Base-by-base conservation (phyloP, 2,329 filamentous ascomycete species). In the Ascochyta viciae-villosae region DNA sequence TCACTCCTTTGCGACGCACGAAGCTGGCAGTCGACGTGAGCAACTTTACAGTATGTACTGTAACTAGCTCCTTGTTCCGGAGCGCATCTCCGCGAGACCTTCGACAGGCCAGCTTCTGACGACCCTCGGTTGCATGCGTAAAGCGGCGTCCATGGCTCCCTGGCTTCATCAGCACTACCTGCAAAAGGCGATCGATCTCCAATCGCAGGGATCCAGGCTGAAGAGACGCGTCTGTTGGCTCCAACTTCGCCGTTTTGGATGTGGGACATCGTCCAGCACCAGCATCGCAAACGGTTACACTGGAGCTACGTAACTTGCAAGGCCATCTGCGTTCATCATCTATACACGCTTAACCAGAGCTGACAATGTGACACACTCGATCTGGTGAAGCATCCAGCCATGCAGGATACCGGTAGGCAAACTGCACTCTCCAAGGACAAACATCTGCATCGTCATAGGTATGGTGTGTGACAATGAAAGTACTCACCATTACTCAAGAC, bases 221-320 rank as follows among this genome's bases (percentile, higher is more conserved):
- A 50, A 37, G 23, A 41, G 19, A 39, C 34, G 31, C 29, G 23
- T 12, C 46, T 42, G 29, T 33, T 56, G 42, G 53, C 47, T 46
- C 35, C 34, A 31, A 22, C 29, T 35, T 50, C 35, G 44, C 38
- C 24, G 41, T 46, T 23, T 41, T 29, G 41, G 31, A 35, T 24
- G 46, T 23, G 41, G 46, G 27, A 46, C 29, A 23, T 35, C 12
- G 29, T 42, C 29, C 46, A 56, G 41, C 41, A 15, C 29, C 46
- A 56, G 41, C 41, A 15, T 38, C 19, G 35, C 46, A 19, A 44
- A 29, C 38, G 29, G 41, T 47, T 50, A 56, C 53, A 56, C 42
- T 13, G 16, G 10, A 44, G 39, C 9, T 8, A 42, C 37, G 38
- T 15, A 7, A 22, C 26, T 37, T n/a, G 37, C 16, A 24, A 27